A percentile compares a stretch with the other conserved stretches of the same genome.
Conservation (phyloP, 1,139 yeast species). For the Torulaspora globosa region DNA sequence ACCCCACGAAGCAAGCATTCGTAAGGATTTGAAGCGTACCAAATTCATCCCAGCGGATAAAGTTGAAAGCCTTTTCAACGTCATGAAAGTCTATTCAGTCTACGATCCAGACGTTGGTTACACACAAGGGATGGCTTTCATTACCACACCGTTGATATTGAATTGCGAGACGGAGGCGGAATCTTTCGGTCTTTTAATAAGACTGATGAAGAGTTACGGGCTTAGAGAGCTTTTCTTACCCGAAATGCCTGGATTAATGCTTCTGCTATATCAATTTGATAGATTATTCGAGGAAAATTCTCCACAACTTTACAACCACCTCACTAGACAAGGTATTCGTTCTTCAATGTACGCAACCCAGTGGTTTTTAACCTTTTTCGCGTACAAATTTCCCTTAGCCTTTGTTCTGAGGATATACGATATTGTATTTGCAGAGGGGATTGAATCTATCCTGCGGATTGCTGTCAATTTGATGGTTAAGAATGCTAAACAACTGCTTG, state of each 20-base stretch:
- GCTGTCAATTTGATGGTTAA: slow-evolving; percentile 71
- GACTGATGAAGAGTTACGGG: slow-evolving; percentile 79
- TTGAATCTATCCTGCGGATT: slow-evolving; percentile 75
- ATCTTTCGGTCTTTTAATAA: slow-evolving; percentile 75
- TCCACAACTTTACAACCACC: slow-evolving; percentile 50
- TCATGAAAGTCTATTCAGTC: slow-evolving; percentile 78
- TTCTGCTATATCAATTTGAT: slow-evolving; percentile 84
- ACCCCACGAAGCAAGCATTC: slow-evolving; percentile 71
- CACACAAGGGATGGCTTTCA: slow-evolving; percentile 96
- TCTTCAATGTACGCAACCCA: slow-evolving; percentile 95
- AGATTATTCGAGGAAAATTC: slow-evolving; percentile 55
- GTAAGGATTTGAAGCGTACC: slow-evolving; percentile 78
- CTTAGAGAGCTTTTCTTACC: slow-evolving; percentile 74
- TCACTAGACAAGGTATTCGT: slow-evolving; percentile 77
- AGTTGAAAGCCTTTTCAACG: slow-evolving; percentile 60
- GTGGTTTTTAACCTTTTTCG: slow-evolving; percentile 93
- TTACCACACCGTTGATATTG: slow-evolving; percentile 77
- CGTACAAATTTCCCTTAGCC: slow-evolving; percentile 77
- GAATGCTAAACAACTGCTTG: slow-evolving; percentile 56
- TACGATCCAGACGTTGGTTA: slow-evolving; percentile 93
- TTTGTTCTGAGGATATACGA: slow-evolving; percentile 82
- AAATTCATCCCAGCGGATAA: slow-evolving; percentile 65
- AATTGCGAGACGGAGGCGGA: slow-evolving; percentile 73
- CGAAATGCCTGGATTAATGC: slow-evolving; percentile 90
- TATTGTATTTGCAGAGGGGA: slow-evolving; percentile 81